Conservation (phyloP, 176 grass and related monocot species). For the Themeda triandra region DNA sequence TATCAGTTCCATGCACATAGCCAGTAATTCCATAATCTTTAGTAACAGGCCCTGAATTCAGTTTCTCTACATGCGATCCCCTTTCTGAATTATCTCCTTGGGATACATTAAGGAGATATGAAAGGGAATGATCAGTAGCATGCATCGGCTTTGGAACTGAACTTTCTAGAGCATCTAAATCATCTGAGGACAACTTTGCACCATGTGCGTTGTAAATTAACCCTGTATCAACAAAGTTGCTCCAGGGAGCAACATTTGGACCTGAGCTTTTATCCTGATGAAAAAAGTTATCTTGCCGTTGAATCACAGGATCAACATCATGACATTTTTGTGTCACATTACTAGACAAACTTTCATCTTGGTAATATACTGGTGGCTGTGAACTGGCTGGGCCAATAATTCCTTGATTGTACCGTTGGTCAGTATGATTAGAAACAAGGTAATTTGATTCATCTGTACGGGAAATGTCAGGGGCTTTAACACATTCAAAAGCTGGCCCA, state of each 20-base stretch:
- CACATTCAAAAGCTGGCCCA: slow-evolving; percentile 22
- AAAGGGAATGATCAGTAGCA: slow-evolving; percentile 35
- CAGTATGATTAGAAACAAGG: slow-evolving; percentile 28
- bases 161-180: slow-evolving; percentile 56
- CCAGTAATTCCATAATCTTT: slow-evolving; percentile 29
- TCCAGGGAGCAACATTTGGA: slow-evolving; percentile 15
- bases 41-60: slow-evolving; percentile 11
- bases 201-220: background rate
- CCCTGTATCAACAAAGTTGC: slow-evolving; percentile 12
- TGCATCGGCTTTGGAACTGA: slow-evolving; percentile 25
- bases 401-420: slow-evolving; percentile 12
- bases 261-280: slow-evolving; percentile 21
- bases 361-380: slow-evolving; percentile 18
- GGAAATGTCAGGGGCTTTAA: slow-evolving; percentile 31
- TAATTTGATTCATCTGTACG: slow-evolving; percentile 24
- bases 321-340: slow-evolving; percentile 22
- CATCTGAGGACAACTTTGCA: slow-evolving; percentile 44
- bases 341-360: slow-evolving; percentile 25
- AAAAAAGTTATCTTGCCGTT: slow-evolving; percentile 20
- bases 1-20: slow-evolving; percentile 3
- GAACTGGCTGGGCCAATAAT: slow-evolving; percentile 13
- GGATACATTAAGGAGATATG: slow-evolving; percentile 26
- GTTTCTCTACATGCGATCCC: slow-evolving; percentile 17
- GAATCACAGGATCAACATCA: slow-evolving; percentile 26
- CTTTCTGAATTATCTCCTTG: slow-evolving; percentile 23